Percentiles rank a stretch among this genome's conserved stretches.
Conservation (phyloP, 2,329 filamentous ascomycete species). For the Colletotrichum paranaense region DNA sequence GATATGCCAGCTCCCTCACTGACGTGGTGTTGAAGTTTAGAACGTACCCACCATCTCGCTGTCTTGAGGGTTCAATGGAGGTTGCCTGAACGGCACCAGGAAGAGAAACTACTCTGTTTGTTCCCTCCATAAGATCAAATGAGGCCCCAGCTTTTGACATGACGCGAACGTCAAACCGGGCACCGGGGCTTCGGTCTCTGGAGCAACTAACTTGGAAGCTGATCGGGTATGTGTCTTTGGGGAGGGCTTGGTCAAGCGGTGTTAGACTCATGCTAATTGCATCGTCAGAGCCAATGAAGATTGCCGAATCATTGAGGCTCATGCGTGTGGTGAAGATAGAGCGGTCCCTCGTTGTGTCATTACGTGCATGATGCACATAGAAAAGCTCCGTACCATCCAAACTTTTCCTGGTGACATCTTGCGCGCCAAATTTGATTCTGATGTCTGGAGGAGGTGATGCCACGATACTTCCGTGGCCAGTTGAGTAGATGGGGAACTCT, state of each 20-base stretch:
- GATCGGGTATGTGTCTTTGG: conserved; percentile 44
- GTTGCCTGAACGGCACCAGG: conserved; percentile 33
- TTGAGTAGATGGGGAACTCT: conserved; percentile 45
- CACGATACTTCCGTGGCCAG: conserved; percentile 48
- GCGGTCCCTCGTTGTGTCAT: conserved; percentile 41
- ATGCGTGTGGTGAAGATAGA: conserved; percentile 48
- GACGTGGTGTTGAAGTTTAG: conserved; percentile 26
- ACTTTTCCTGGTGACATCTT: conserved; percentile 46
- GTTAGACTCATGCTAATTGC: conserved; percentile 46
- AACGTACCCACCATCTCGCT: conserved; percentile 31
- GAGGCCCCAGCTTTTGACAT: conserved; percentile 36
- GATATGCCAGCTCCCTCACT: conserved; percentile 37
- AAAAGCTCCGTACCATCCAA: conserved; percentile 46
- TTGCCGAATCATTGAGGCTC: conserved; percentile 39
- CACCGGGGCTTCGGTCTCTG: neutral
- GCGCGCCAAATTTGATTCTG: conserved; percentile 39
- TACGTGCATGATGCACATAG: conserved; percentile 48
- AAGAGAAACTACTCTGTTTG: conserved; percentile 41
- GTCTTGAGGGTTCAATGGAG: conserved; percentile 1
- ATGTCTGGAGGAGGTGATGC: conserved; percentile 42
- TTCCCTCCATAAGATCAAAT: conserved; percentile 41
- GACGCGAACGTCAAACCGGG: conserved; percentile 37
- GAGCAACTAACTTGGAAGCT: conserved; percentile 36
- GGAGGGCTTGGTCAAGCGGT: conserved; percentile 45
- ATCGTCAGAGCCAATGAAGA: conserved; percentile 42